phyloP scores from a whole-genome alignment of 768 basidiomycete genomes.

The Fibroporia radiculosa region DNA sequence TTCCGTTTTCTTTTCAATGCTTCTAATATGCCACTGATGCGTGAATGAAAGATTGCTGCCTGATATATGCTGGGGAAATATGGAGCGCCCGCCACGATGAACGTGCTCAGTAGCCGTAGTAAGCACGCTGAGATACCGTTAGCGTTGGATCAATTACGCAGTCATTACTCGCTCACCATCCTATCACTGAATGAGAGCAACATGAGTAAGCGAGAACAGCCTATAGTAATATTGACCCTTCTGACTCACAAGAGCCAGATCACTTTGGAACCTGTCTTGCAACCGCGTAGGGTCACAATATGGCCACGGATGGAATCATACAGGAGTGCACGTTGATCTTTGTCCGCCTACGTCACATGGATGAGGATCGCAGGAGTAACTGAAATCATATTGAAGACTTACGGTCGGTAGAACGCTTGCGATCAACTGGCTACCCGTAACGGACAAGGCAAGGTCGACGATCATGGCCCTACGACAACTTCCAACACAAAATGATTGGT shows the following conservation, averaged over 20 bases:
- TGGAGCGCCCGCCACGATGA: slow-evolving; percentile 18
- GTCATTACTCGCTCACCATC: slow-evolving; percentile 48
- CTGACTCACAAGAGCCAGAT: slow-evolving; percentile 74
- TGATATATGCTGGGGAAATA: slow-evolving; percentile 18
- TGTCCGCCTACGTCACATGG: slow-evolving; percentile 53
- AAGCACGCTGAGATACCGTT: slow-evolving; percentile 47
- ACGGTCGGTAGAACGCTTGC: slow-evolving; percentile 76
- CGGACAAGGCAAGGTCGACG: slow-evolving; percentile 77
- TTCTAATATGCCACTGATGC: background rate
- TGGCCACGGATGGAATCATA: slow-evolving; percentile 85
- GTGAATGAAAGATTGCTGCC: background rate
- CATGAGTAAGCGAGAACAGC: slow-evolving; percentile 16
- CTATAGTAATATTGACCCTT: background rate
- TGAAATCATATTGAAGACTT: slow-evolving; percentile 12
- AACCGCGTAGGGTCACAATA: slow-evolving; percentile 84
- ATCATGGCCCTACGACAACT: slow-evolving; percentile 76
- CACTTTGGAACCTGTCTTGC: slow-evolving; percentile 87
- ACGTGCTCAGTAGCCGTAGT: slow-evolving; percentile 46
- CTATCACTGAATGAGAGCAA: slow-evolving; percentile 38
- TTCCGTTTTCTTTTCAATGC: slow-evolving; percentile 1
- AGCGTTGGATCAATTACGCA: too few relatives aligned
- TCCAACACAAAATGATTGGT: slow-evolving; percentile 16
- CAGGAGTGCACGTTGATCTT: slow-evolving; percentile 73
- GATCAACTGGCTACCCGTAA: slow-evolving; percentile 80
- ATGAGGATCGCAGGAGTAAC: background rate